Conservation (phyloP, 305 asterid genomes). For the Ruellia speciosa region DNA sequence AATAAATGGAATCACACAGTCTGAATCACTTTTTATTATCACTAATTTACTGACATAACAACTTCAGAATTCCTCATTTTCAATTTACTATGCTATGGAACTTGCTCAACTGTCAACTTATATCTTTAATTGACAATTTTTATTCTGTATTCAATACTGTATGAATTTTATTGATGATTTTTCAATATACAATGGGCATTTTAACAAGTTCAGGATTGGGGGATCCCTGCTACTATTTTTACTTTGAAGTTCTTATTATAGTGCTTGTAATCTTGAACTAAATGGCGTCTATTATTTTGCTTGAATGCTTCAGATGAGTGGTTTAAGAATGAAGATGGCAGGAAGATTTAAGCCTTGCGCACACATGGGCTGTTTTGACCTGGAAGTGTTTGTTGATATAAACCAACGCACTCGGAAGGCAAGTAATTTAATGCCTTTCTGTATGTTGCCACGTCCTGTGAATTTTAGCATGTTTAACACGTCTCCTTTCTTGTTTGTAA, state of each 20-base stretch:
- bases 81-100: too few species aligned
- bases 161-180: too few species aligned
- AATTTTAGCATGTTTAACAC: neutral
- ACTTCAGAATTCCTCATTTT: too few species aligned
- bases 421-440: conserved; percentile 26
- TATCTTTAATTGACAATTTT: too few species aligned
- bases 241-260: conserved; percentile 2
- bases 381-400: conserved; percentile 91
- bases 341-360: conserved; percentile 89
- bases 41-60: too few species aligned
- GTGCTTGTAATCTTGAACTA: conserved; percentile 16
- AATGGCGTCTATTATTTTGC: conserved; percentile 17
- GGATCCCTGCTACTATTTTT: neutral
- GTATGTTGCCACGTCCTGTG: neutral
- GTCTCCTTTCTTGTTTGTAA: neutral
- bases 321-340: conserved; percentile 90
- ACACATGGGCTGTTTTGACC: conserved; percentile 99
- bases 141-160: too few species aligned
- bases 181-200: too few species aligned
- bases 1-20: too few species aligned
- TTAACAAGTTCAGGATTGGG: too few species aligned
- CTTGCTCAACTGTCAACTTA: too few species aligned
- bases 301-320: conserved; percentile 68
- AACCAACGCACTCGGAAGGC: conserved; percentile 96
- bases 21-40: too few species aligned